Evolutionary conservation across 2,329 filamentous ascomycete species (phyloP).

Genomic region (Talaromyces sp.): DNA sequence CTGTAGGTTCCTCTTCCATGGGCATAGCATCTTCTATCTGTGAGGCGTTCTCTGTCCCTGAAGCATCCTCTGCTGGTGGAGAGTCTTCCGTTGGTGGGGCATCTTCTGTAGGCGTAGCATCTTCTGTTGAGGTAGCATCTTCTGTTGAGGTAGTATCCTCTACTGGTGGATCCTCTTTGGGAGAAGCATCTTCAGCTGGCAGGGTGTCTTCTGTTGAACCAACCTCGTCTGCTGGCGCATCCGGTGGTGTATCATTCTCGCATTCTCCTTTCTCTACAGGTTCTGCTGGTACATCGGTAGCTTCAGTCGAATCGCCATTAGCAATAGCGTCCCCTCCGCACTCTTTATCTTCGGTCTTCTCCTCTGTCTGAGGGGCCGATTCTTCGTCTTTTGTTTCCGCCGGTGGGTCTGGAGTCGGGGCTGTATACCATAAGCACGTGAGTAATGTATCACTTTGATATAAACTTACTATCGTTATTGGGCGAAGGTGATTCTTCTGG

Average conservation of each 20-base stretch:
- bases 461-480: slow-evolving; percentile 31
- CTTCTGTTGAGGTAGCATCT: slow-evolving; percentile 20
- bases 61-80: background rate
- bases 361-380: slow-evolving; percentile 19
- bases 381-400: slow-evolving; percentile 26
- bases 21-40: slow-evolving; percentile 20
- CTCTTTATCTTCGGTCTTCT: slow-evolving; percentile 23
- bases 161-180: slow-evolving; percentile 18
- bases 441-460: background rate
- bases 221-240: slow-evolving; percentile 17
- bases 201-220: slow-evolving; percentile 21
- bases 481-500: slow-evolving; percentile 26
- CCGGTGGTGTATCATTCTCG: background rate
- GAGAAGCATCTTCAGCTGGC: slow-evolving; percentile 16
- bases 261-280: slow-evolving; percentile 1
- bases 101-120: slow-evolving; percentile 17
- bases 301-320: slow-evolving; percentile 15
- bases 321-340: slow-evolving; percentile 2
- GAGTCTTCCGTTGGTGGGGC: background rate
- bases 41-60: background rate
- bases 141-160: slow-evolving; percentile 19
- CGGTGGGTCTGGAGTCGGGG: slow-evolving; percentile 27
- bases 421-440: background rate
- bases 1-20: slow-evolving; percentile 15
- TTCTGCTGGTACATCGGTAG: background rate